These are phyloP conservation scores for Rhodomyrtus psidioides DNA, from an alignment of 441 rosid genomes.

Conservation along the genomic window DNA sequence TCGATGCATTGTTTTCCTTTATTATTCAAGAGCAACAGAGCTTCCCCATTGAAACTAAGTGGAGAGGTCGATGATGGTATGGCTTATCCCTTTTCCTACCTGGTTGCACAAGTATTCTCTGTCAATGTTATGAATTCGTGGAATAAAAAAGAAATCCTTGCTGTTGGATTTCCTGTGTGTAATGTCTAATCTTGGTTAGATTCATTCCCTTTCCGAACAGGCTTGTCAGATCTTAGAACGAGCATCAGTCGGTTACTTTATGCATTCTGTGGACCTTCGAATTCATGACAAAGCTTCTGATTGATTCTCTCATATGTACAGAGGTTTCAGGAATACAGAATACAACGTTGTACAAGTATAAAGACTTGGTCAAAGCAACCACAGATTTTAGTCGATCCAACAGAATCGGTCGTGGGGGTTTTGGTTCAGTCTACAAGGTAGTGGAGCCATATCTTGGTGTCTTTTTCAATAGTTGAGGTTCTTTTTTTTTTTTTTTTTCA, in stretches of 20 bases:
- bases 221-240: neutral
- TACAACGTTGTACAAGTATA: neutral
- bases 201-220: neutral
- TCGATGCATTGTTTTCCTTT: constrained; percentile 31
- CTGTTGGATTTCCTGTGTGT: neutral
- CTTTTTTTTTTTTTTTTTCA: neutral
- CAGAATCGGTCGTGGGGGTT: neutral
- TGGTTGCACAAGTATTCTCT: neutral
- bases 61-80: constrained; percentile 40
- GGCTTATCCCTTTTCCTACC: neutral
- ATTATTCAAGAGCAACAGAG: constrained; percentile 17
- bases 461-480: neutral
- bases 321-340: constrained; percentile 20
- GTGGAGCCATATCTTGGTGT: neutral
- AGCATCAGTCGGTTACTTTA: neutral
- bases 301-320: constrained; percentile 4
- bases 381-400: neutral
- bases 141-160: neutral
- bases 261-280: neutral
- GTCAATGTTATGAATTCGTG: neutral
- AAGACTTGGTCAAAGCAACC: neutral
- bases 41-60: neutral
- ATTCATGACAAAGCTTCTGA: neutral
- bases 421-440: constrained; percentile 30
- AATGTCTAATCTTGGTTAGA: neutral